These are phyloP conservation scores for Lathyrus aphaca DNA, from an alignment of 306 rosid genomes.

Conservation along the genomic window DNA sequence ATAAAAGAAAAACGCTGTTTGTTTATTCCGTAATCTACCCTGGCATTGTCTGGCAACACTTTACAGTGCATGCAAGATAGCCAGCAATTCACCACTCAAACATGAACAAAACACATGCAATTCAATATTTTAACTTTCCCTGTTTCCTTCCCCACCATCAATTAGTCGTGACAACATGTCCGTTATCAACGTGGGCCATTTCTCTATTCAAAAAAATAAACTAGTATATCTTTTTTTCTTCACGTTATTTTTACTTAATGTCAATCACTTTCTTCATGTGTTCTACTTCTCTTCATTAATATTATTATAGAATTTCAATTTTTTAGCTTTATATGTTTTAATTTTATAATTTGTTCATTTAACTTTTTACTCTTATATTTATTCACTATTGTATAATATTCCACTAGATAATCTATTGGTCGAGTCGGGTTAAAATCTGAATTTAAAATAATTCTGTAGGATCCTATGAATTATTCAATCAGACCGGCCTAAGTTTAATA, in stretches of 20 bases:
- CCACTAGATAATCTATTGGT: too few species aligned
- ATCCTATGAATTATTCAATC: too few species aligned
- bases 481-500: too few species aligned
- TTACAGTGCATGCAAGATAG: conserved; percentile 18
- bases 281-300: neutral
- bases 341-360: neutral
- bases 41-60: conserved; percentile 34
- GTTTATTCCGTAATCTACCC: conserved; percentile 24
- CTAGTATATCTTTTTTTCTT: neutral
- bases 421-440: too few species aligned
- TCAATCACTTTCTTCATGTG: conserved; percentile 5
- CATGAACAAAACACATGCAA: neutral
- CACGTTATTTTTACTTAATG: neutral
- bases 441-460: too few species aligned
- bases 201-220: neutral
- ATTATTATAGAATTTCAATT: neutral
- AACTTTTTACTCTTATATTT: neutral
- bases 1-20: neutral
- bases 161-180: conserved; percentile 34
- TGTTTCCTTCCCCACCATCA: conserved; percentile 16
- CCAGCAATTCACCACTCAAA: conserved; percentile 2
- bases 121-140: conserved; percentile 11
- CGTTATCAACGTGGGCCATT: conserved; percentile 33
- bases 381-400: neutral
- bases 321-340: neutral